Base-by-base conservation (phyloP, 208 protist genomes). In the Leishmania braziliensis region DNA sequence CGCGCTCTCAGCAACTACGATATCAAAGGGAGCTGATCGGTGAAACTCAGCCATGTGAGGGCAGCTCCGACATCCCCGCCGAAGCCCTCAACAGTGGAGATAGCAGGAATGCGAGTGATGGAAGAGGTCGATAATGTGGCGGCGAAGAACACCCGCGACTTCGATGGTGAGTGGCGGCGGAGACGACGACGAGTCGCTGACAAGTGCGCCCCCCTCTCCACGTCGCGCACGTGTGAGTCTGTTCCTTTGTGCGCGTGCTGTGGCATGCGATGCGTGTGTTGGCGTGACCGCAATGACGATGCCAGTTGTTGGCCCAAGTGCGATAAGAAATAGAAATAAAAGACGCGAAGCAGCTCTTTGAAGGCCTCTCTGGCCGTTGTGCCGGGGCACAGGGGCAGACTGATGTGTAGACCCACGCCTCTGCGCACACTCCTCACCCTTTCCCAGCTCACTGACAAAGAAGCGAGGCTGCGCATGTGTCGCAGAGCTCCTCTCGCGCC, bases 401-500 rank as follows among this genome's bases (percentile, higher is more conserved):
- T 50, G 3, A 9, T 50, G 39, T 66, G 23, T 5, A 29, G 43
- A 46, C 39, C 16, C 66, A n/a, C 43, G n/a, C 20, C 33, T 5
- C 26, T 20, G 29, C 20, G 39, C 66, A 71, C 66, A 39, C 39
- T 10, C 36, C 20, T 70, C 39, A 12, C 65, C 20, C 39, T 4
- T 70, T 70, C 36, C 16, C 33, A 48, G 36, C 29, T 9, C 36
- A 39, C 65, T 23, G 16, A 50, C 23, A 72, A 23, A 29, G 23
- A 36, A 48, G 26, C 14, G 23, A 73, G 68, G 39, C 12, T 77
- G 50, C 36, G 39, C 83, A 36, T 75, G 54, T 73, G 53, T 86
- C n/a, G 48, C 51, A 4, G 39, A 69, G 20, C 1, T 20, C 68
- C 53, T 73, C 62, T 23, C 46, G n/a, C 51, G 53, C 46, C 43